A percentile compares a stretch with the other conserved stretches of the same genome.
These are phyloP conservation scores for Pulicaria dysenterica DNA, from an alignment of 129 eudicot genomes.

Conservation along the genomic window DNA sequence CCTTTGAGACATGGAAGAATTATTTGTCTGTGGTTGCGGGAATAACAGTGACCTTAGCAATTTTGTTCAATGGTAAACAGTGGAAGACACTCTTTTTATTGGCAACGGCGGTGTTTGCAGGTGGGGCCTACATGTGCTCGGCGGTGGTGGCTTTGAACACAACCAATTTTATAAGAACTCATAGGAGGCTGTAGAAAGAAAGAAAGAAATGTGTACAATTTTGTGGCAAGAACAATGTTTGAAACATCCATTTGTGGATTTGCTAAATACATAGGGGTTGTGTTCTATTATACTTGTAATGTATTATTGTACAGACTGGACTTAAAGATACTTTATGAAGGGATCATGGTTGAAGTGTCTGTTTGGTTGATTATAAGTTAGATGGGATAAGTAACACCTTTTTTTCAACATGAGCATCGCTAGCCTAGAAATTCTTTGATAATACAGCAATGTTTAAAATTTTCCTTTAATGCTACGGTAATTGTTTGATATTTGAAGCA, in stretches of 20 bases:
- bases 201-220: constrained; percentile 10
- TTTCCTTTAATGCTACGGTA: no score
- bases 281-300: constrained; percentile 13
- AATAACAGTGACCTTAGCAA: constrained; percentile 64
- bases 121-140: constrained; percentile 65
- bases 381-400: no score
- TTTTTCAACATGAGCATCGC: no score
- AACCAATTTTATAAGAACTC: constrained; percentile 85
- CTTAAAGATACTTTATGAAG: constrained; percentile 14
- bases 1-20: constrained; percentile 62
- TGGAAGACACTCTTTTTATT: constrained; percentile 73
- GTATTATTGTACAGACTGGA: constrained; percentile 21
- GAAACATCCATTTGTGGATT: neutral
- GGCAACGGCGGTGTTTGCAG: constrained; percentile 50
- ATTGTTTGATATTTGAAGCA: no score
- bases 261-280: neutral
- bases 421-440: no score
- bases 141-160: constrained; percentile 71
- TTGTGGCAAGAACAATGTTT: constrained; percentile 22
- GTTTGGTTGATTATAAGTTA: neutral
- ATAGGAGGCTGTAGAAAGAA: constrained; percentile 65
- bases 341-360: neutral
- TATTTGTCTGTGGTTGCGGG: constrained; percentile 59
- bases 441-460: no score
- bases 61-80: constrained; percentile 69